phyloP scores from a whole-genome alignment of 2,329 filamentous ascomycete genomes.

The Talaromyces sp. region DNA sequence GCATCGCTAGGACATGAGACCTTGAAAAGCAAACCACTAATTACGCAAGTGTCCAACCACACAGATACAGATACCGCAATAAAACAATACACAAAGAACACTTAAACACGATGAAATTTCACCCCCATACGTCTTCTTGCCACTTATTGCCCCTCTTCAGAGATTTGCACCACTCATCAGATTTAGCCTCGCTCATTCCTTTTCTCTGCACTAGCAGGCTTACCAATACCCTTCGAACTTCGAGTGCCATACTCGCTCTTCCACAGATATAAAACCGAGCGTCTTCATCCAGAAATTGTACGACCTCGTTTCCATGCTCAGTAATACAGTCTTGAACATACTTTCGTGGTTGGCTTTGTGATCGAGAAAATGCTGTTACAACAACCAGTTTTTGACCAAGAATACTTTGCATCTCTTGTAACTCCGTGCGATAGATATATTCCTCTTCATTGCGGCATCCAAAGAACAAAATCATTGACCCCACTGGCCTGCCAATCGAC shows the following conservation, averaged over 20 bases:
- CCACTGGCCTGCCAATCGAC: constrained; percentile 25
- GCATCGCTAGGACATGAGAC: too few species aligned
- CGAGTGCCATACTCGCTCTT: constrained; percentile 34
- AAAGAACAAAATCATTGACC: constrained; percentile 66
- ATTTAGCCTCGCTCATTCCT: constrained; percentile 8
- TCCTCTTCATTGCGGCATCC: constrained; percentile 77
- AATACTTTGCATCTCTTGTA: constrained; percentile 42
- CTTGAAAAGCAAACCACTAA: too few species aligned
- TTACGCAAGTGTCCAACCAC: too few species aligned
- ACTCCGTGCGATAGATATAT: constrained; percentile 77
- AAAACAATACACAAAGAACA: too few species aligned
- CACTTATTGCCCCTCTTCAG: too few species aligned
- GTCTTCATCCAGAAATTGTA: constrained; percentile 44
- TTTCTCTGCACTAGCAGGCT: constrained; percentile 31
- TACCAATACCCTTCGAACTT: constrained; percentile 38
- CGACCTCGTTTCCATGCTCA: constrained; percentile 47
- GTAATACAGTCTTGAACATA: constrained; percentile 64
- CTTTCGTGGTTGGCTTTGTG: constrained; percentile 50
- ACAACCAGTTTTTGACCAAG: constrained; percentile 46
- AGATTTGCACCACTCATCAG: too few species aligned
- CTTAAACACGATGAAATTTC: too few species aligned
- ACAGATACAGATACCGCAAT: too few species aligned
- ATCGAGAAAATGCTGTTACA: constrained; percentile 62
- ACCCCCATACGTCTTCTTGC: too few species aligned
- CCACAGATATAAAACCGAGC: constrained; percentile 51